phyloP scores from a whole-genome alignment of 1,139 yeast genomes.

The Kodamaea arcana region DNA sequence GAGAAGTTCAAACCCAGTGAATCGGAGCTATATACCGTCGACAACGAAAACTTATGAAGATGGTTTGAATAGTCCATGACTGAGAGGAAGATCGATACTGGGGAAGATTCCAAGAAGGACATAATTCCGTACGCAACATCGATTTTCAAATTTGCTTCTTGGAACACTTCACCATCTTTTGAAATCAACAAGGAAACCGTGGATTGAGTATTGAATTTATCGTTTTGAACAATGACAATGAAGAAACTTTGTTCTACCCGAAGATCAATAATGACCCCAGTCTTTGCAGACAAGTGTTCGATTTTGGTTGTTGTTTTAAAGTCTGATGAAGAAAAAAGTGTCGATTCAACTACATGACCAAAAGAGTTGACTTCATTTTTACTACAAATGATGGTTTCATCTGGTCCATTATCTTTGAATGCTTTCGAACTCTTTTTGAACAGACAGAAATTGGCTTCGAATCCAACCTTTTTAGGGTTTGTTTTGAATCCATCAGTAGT shows the following conservation, averaged over 20 bases:
- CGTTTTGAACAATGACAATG: constrained; percentile 48
- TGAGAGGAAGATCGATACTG: constrained; percentile 52
- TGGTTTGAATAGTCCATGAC: constrained; percentile 33
- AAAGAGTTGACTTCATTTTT: constrained; percentile 37
- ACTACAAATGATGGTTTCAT: constrained; percentile 49
- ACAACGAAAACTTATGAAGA: constrained; percentile 19
- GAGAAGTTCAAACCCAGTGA: constrained; percentile 58
- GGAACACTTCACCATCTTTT: constrained; percentile 51
- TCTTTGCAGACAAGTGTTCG: constrained; percentile 22
- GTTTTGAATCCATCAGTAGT: constrained; percentile 54
- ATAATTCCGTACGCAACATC: constrained; percentile 43
- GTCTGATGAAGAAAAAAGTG: constrained; percentile 47
- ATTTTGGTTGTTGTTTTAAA: constrained; percentile 33
- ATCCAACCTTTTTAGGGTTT: constrained; percentile 30
- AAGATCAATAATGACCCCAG: constrained; percentile 44
- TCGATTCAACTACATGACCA: constrained; percentile 41
- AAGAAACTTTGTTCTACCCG: constrained; percentile 50
- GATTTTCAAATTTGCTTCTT: constrained; percentile 48
- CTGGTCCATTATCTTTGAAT: constrained; percentile 35
- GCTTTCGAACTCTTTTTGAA: constrained; percentile 44
- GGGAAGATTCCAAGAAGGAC: constrained; percentile 53
- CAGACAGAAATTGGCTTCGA: constrained; percentile 40
- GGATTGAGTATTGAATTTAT: constrained; percentile 40
- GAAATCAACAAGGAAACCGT: constrained; percentile 52
- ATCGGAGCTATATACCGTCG: constrained; percentile 54